Percentiles rank a stretch among this genome's conserved stretches.
These are phyloP conservation scores for Ostreobium quekettii DNA, from an alignment of 139 green algal species.

Conservation along the genomic window DNA sequence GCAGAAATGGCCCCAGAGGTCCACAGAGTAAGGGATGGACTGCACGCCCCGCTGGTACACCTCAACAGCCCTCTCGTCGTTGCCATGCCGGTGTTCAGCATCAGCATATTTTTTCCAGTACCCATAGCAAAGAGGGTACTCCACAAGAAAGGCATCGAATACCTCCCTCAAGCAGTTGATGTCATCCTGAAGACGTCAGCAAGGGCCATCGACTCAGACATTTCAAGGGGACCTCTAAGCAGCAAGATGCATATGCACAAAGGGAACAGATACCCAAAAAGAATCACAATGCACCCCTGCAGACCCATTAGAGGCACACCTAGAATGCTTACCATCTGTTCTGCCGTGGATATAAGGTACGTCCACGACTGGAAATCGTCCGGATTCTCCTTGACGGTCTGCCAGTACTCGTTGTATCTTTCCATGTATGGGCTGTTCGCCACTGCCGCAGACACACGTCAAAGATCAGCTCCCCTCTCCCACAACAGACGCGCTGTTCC, in stretches of 20 bases:
- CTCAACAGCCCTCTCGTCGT: slow-evolving; percentile 26
- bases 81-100: slow-evolving; percentile 34
- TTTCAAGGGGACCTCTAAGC: not conserved
- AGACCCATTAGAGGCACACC: not conserved
- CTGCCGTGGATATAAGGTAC: slow-evolving; percentile 44
- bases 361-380: slow-evolving; percentile 64
- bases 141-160: slow-evolving; percentile 65
- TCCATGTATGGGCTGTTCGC: no score
- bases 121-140: slow-evolving; percentile 76
- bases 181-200: slow-evolving; percentile 44
- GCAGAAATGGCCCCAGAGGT: slow-evolving; percentile 66
- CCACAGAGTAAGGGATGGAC: slow-evolving; percentile 59
- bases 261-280: not conserved
- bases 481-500: no score
- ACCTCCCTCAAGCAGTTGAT: slow-evolving; percentile 38
- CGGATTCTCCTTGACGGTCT: slow-evolving; percentile 41
- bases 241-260: slow-evolving; percentile 6
- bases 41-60: slow-evolving; percentile 62
- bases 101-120: slow-evolving; percentile 91
- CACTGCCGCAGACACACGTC: no score
- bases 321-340: slow-evolving; percentile 45
- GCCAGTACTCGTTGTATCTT: slow-evolving; percentile 24
- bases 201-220: not conserved
- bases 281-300: not conserved
- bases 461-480: no score